Base-by-base conservation (phyloP, 2,329 filamentous ascomycete genomes). In the Botrytis pseudocinerea region DNA sequence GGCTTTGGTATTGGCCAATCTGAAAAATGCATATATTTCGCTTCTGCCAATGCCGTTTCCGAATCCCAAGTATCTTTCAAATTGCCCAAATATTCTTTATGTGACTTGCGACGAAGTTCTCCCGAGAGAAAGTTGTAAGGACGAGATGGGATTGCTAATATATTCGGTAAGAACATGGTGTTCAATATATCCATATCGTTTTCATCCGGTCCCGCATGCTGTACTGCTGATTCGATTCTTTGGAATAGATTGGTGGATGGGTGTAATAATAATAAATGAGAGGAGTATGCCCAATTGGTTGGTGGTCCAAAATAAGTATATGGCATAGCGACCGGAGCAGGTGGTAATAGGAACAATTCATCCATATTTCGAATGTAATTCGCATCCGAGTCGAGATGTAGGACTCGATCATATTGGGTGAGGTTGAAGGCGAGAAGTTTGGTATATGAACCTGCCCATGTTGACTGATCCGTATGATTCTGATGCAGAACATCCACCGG, bases 1-100 rank as follows among this genome's bases (percentile, higher is more conserved):
- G 88, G 88, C 76, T 90, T 90, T 1, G 88, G 88, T 62, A 89
- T 76, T 1, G 88, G 88, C 85, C 86, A 88, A 78, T 91, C 89
- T 38, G 85, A 87, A 78, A 90, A 90, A 78, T 90, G 88, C 14
- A 91, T 83, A 4, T 89, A 82, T 74, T 88, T 89, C 4, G 88
- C 86, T 76, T 89, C 85, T 7, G 81, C 79, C 42, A 86, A 77
- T 0, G 83, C 82, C 40, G 80, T 81, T 38, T 89, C 85, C 0
- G 88, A 83, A 77, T 89, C 85, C 88, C 88, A 90, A 32, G 75
- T 78, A 75, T 86, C 84, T 9, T 83, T 78, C 71, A 82, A 83
- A 61, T 71, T 64, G 2, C 86, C 86, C 4, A 90, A 77, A 75
- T 87, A 90, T 3, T 81, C 80, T 0, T 77, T 76, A 76, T 90